A percentile compares a stretch with the other conserved stretches of the same genome.
phyloP scores from a whole-genome alignment of 352 stramenopile species.

The Phytopythium litorale region DNA sequence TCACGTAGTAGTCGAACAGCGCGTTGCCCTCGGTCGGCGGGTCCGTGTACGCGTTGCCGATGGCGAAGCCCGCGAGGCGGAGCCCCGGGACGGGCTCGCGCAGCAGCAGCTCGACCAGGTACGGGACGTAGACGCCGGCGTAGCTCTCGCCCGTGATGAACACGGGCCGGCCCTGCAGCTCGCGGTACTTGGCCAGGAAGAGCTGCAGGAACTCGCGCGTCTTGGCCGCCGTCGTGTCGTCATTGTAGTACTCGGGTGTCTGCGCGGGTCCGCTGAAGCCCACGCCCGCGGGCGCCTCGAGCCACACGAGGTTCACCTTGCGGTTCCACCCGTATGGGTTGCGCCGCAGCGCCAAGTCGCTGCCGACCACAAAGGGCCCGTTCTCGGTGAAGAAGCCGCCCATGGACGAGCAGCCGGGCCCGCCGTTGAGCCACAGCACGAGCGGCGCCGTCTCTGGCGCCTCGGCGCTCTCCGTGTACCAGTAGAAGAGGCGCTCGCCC shows the following conservation, averaged over 20 bases:
- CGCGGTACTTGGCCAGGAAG: slow-evolving; percentile 79
- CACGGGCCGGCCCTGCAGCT: slow-evolving; percentile 56
- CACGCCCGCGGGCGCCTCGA: slow-evolving; percentile 88
- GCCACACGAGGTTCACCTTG: slow-evolving; percentile 84
- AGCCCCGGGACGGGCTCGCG: slow-evolving; percentile 39
- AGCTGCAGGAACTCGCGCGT: slow-evolving; percentile 55
- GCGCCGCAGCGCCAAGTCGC: slow-evolving; percentile 46
- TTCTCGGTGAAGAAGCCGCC: slow-evolving; percentile 86
- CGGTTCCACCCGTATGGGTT: slow-evolving; percentile 89
- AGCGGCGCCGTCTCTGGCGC: slow-evolving; percentile 64
- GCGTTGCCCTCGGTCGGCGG: slow-evolving; percentile 61
- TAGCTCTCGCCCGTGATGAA: slow-evolving; percentile 89
- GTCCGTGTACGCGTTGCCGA: slow-evolving; percentile 76
- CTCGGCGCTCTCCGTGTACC: slow-evolving; percentile 51
- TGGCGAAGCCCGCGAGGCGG: slow-evolving; percentile 58
- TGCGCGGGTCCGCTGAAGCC: slow-evolving; percentile 67
- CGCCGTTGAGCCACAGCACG: slow-evolving; percentile 92
- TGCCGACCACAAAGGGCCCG: slow-evolving; percentile 55
- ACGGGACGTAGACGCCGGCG: slow-evolving; percentile 86
- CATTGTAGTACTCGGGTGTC: slow-evolving; percentile 50
- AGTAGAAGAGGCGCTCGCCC: slow-evolving; percentile 71
- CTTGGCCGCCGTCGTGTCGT: slow-evolving; percentile 51
- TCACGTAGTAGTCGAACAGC: slow-evolving; percentile 81
- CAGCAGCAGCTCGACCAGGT: slow-evolving; percentile 65
- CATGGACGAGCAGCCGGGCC: slow-evolving; percentile 82